Percentiles rank a stretch among this genome's conserved stretches.
Conservation (phyloP, 306 rosid species). For the Citrullus mucosospermus region DNA sequence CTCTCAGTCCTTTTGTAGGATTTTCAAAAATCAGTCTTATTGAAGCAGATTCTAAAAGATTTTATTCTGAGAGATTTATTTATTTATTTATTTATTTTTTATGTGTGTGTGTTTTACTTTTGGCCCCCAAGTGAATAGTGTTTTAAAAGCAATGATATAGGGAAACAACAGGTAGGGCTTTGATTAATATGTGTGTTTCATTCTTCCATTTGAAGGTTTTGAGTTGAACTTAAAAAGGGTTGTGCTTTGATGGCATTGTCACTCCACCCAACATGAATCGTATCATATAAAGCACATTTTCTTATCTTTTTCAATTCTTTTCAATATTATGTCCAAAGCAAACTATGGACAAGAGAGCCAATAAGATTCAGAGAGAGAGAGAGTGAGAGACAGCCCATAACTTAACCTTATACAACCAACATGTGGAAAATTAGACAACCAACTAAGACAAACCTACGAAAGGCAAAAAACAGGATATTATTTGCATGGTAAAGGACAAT, state of each 20-base stretch:
- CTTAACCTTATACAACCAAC: neutral
- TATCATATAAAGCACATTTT: slow-evolving; percentile 4
- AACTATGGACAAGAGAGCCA: neutral
- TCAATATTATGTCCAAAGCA: neutral
- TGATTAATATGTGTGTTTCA: neutral
- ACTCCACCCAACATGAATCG: slow-evolving; percentile 2
- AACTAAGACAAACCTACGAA: neutral
- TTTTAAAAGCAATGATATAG: slow-evolving; percentile 4
- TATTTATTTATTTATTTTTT: neutral
- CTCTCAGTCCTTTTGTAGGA: neutral
- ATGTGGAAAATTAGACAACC: neutral
- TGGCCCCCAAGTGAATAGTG: neutral
- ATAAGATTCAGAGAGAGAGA: too few species aligned
- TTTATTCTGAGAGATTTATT: neutral
- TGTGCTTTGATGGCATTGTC: neutral
- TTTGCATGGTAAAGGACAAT: neutral
- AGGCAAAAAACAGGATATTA: neutral
- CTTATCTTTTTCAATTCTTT: neutral
- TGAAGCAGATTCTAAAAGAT: slow-evolving; percentile 1
- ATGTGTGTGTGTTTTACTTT: neutral
- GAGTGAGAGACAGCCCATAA: neutral
- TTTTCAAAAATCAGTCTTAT: neutral
- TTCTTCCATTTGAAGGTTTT: slow-evolving; percentile 4
- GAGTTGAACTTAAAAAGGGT: neutral
- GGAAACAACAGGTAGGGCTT: slow-evolving; percentile 5